A percentile compares a stretch with the other conserved stretches of the same genome.
Conservation (phyloP, 139 green algal species). For the Desmodesmus armatus region DNA sequence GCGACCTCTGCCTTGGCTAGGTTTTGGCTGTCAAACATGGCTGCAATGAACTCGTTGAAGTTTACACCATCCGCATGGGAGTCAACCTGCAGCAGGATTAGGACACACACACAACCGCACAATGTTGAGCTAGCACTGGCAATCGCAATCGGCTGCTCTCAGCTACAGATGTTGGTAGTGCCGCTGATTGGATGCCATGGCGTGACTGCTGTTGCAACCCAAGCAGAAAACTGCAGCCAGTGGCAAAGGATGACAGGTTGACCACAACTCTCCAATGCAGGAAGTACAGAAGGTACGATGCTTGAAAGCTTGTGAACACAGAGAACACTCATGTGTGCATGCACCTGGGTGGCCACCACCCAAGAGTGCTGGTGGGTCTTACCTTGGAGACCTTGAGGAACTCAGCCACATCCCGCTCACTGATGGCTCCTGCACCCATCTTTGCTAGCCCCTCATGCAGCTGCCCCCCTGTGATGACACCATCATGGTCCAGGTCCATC, state of each 20-base stretch:
- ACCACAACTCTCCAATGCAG: no score
- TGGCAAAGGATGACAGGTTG: no score
- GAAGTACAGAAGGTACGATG: no score
- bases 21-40: slow-evolving; percentile 41
- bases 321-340: neutral
- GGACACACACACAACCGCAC: neutral
- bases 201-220: neutral
- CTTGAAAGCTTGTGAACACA: no score
- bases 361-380: no score
- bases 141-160: neutral
- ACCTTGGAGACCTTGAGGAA: slow-evolving; percentile 46
- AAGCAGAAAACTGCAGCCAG: no score
- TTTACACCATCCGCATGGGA: slow-evolving; percentile 39
- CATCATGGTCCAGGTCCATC: slow-evolving; percentile 48
- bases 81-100: slow-evolving; percentile 42
- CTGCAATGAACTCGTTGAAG: slow-evolving; percentile 56
- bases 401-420: slow-evolving; percentile 41
- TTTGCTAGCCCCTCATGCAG: slow-evolving; percentile 29
- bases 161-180: neutral
- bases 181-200: no score
- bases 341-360: no score
- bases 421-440: slow-evolving; percentile 23
- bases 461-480: slow-evolving; percentile 37
- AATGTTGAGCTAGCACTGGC: neutral
- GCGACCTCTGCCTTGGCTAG: slow-evolving; percentile 11